Percentiles rank a stretch among this genome's conserved stretches.
Conservation (phyloP, 192 early-diverging fungal genomes). For the Rhizophagus clarus region DNA sequence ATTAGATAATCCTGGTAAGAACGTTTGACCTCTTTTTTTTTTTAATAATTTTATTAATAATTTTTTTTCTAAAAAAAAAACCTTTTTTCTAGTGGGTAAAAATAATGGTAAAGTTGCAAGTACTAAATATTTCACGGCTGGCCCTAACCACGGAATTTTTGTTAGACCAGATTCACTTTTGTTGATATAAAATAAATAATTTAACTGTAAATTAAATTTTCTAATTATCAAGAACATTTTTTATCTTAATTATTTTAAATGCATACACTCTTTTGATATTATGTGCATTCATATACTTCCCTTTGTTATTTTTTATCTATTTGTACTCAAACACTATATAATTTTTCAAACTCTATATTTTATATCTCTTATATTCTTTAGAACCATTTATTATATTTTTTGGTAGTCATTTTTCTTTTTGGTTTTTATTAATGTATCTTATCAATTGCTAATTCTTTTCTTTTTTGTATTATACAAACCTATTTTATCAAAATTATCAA, state of each 20-base stretch:
- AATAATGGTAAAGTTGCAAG: slow-evolving; percentile 30
- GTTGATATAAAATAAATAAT: slow-evolving; percentile 10
- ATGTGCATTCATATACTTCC: background rate
- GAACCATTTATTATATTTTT: background rate
- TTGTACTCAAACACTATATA: background rate
- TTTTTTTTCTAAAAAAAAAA: background rate
- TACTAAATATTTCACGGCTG: slow-evolving; percentile 23
- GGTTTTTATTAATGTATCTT: background rate
- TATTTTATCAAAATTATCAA: background rate
- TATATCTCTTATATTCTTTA: background rate
- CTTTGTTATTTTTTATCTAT: background rate
- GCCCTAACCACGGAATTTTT: slow-evolving; percentile 30
- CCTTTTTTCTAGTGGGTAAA: slow-evolving; percentile 28
- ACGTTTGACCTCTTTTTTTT: background rate
- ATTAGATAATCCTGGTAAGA: slow-evolving; percentile 32
- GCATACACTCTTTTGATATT: background rate
- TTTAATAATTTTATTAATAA: slow-evolving; percentile 1
- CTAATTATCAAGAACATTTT: background rate
- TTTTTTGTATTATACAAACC: background rate
- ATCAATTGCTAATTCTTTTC: background rate
- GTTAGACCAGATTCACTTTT: slow-evolving; percentile 33
- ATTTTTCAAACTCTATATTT: background rate
- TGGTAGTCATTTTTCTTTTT: background rate
- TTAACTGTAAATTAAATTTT: background rate
- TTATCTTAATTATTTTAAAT: background rate